Percentiles rank a stretch among this genome's conserved stretches.
Evolutionary conservation across 495 filamentous ascomycete genomes (phyloP).

Genomic region (Penicillium bovifimosum): DNA sequence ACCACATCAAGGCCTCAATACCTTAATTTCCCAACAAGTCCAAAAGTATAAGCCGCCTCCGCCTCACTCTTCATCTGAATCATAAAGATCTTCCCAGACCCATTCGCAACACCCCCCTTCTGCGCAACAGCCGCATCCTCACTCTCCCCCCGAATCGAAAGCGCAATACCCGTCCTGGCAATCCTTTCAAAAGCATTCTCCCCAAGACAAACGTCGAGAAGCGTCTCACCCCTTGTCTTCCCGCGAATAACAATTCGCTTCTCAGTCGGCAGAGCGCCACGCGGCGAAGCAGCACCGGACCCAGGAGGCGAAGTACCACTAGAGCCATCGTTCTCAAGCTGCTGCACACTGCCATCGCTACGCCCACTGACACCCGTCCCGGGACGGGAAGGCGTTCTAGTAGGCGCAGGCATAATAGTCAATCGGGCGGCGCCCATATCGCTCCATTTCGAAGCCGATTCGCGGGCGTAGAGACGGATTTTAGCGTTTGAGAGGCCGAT

Average conservation of each 20-base stretch:
- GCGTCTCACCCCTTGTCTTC: slow-evolving; percentile 58
- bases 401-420: slow-evolving; percentile 66
- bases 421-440: slow-evolving; percentile 82
- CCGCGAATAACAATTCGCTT: slow-evolving; percentile 76
- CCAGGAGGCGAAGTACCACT: slow-evolving; percentile 23
- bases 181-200: slow-evolving; percentile 80
- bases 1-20: slow-evolving; percentile 33
- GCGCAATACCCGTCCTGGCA: slow-evolving; percentile 75
- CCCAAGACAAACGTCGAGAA: slow-evolving; percentile 79
- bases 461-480: slow-evolving; percentile 73
- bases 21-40: slow-evolving; percentile 53
- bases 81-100: slow-evolving; percentile 72
- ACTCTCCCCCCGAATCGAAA: slow-evolving; percentile 80
- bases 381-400: slow-evolving; percentile 42
- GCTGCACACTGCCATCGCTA: slow-evolving; percentile 19
- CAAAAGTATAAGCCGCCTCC: slow-evolving; percentile 56
- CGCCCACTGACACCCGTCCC: slow-evolving; percentile 27
- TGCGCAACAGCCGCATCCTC: slow-evolving; percentile 62
- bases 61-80: slow-evolving; percentile 69
- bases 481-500: slow-evolving; percentile 71
- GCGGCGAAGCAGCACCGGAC: slow-evolving; percentile 36
- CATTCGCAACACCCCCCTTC: slow-evolving; percentile 63
- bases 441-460: slow-evolving; percentile 74
- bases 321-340: slow-evolving; percentile 14
- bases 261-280: slow-evolving; percentile 44